These are phyloP conservation scores for Fusarium hainanense DNA, from an alignment of 2,329 filamentous ascomycete species.

Conservation along the genomic window DNA sequence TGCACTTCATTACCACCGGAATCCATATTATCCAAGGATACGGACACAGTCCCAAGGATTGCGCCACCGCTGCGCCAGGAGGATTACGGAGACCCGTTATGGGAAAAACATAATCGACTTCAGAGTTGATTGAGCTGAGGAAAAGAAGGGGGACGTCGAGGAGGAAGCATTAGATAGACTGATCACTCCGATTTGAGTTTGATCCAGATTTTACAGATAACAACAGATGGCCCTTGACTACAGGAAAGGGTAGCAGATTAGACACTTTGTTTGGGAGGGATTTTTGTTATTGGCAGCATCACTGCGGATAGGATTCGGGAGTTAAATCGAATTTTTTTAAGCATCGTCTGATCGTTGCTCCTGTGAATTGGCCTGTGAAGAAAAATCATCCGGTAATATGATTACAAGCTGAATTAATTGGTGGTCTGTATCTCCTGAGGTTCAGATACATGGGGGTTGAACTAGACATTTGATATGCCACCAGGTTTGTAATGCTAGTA, in stretches of 20 bases:
- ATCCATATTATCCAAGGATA: conserved; percentile 27
- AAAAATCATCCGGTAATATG: conserved; percentile 1
- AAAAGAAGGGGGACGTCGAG: conserved; percentile 21
- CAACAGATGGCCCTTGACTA: conserved; percentile 39
- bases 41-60: conserved; percentile 33
- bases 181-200: conserved; percentile 32
- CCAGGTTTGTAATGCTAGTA: background rate
- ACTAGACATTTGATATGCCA: background rate
- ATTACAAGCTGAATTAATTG: background rate
- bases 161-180: conserved; percentile 19
- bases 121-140: conserved; percentile 23
- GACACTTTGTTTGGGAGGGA: conserved; percentile 33
- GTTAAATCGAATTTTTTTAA: conserved; percentile 1
- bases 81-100: conserved; percentile 26
- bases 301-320: conserved; percentile 3
- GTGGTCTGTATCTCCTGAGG: background rate
- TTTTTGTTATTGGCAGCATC: conserved; percentile 24
- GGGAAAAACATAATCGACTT: conserved; percentile 27
- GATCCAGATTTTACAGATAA: conserved; percentile 34
- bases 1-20: conserved; percentile 35
- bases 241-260: conserved; percentile 47
- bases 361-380: background rate
- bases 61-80: conserved; percentile 27
- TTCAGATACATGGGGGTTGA: too few species aligned
- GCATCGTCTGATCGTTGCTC: background rate